Base-by-base conservation (phyloP, 352 stramenopile species). In the Peronospora belbahrii region DNA sequence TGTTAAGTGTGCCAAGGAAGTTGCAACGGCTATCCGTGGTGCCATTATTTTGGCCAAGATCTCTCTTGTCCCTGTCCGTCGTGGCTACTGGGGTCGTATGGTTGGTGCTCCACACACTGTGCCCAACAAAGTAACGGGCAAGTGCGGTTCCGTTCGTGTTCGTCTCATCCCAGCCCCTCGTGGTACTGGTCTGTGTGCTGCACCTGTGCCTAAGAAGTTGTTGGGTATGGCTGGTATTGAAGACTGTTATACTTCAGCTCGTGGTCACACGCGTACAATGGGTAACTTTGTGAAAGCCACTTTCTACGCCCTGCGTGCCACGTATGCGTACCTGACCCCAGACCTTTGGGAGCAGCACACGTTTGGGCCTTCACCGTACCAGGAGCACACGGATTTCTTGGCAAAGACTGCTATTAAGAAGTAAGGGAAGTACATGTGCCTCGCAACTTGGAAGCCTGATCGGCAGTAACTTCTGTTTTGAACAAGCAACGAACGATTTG, bases 281-380 rank as follows among this genome's bases (percentile, higher is more conserved):
- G 97, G 96, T 70, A 99, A 99, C 94, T 99, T 98, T 71, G 96
- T 99, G 67, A 99, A 99, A 94, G 97, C 96, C 32, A 96, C 97
- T 42, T 99, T 98, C 83, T 97, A 97, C 70, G 96, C 97, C 36
- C 82, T 99, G 18, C 78, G 83, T 33, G 94, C 95, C 51, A 99
- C 96, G 22, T 99, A 99, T 84, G 72, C 88, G 60, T 99, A 98
- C 91, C 74, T 99, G 65, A 96, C 87, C 59, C 97, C 97, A 42
- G 96, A 99, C 64, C 86, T 99, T 55, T 99, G 97, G 97, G 90
- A 96, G 72, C 91, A 98, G 59, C 97, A 96, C 68, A 56, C 84
- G 45, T 87, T 98, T 59, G 62, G 72, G 40, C 63, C 81, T 19
- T 94, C 83, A 63, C 96, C 96, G 38, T 98, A 98, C 87, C 95